Base-by-base conservation (phyloP, 2,329 filamentous ascomycete species). In the Apiospora saccharicola region DNA sequence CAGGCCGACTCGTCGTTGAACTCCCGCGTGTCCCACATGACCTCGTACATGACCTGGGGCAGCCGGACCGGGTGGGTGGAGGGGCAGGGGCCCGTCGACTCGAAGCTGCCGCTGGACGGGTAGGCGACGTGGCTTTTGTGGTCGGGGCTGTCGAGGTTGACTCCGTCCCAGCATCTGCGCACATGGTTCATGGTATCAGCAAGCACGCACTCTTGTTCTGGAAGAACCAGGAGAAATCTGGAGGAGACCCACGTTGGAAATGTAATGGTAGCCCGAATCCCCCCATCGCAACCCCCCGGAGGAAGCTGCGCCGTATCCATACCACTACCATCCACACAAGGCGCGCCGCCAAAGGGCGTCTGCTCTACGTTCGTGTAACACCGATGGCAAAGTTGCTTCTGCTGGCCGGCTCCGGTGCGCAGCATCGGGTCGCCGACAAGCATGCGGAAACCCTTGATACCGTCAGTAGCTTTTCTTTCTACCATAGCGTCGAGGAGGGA, bases 21-120 rank as follows among this genome's bases (percentile, higher is more conserved):
- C 64, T 75, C 74, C 53, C 76, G 76, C 0, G 79, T 84, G 73
- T 84, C 82, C 74, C 82, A 83, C 77, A 84, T 83, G 67, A 83
- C 78, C 74, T 84, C 82, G 73, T 82, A 83, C 82, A 84, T 84
- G 71, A 84, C 73, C 76, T 84, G 82, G 43, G 83, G 82, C 43
- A 83, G 73, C 70, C 75, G 75, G 70, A 80, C 78, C 1, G 79
- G 79, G 75, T 80, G 79, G 0, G 78, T 77, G 26, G 75, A 86
- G 80, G 83, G 85, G 90, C 75, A 88, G 84, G 73, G 89, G 84
- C 80, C 90, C 88, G 77, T 78, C 84, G 30, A 49, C 30, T 79
- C 78, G 74, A 80, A 80, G 43, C 26, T 71, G 49, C 22, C 71
- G 24, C 41, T 68, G 19, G 24, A 87, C 46, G 79, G 87, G 74